These are phyloP conservation scores for Ramalina peruviana DNA, from an alignment of 495 filamentous ascomycete genomes.

Conservation along the genomic window DNA sequence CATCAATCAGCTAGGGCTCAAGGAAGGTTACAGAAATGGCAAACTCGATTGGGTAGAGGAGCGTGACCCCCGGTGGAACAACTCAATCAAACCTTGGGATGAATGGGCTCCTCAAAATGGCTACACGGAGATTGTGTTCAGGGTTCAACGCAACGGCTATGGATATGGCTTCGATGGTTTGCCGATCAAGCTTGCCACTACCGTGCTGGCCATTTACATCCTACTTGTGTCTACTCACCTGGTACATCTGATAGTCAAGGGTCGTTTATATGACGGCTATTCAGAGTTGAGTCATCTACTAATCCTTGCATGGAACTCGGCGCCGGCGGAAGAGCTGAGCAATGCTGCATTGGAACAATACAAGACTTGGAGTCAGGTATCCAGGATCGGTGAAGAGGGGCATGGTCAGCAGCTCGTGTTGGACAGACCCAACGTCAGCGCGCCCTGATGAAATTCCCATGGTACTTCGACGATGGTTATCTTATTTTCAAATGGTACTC, in stretches of 20 bases:
- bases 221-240: not conserved
- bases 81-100: constrained; percentile 2
- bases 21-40: constrained; percentile 3
- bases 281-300: not conserved
- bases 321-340: not conserved
- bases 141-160: constrained; percentile 6
- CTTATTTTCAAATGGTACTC: no score
- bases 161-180: constrained; percentile 6
- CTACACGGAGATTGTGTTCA: constrained; percentile 5
- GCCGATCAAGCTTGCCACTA: constrained; percentile 4
- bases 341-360: not conserved
- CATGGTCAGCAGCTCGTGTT: constrained; percentile 35
- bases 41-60: constrained; percentile 7
- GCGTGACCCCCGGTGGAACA: constrained; percentile 2
- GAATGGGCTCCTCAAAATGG: constrained; percentile 7
- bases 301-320: constrained; percentile 4
- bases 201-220: not conserved
- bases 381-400: not conserved
- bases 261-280: not conserved
- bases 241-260: not conserved
- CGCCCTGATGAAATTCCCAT: no score
- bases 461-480: no score
- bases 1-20: not conserved
- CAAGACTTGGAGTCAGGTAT: not conserved
- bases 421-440: constrained; percentile 21